Base-by-base conservation (phyloP, 225 moss, liverwort and hornwort species). In the Anthoceros angustus region DNA sequence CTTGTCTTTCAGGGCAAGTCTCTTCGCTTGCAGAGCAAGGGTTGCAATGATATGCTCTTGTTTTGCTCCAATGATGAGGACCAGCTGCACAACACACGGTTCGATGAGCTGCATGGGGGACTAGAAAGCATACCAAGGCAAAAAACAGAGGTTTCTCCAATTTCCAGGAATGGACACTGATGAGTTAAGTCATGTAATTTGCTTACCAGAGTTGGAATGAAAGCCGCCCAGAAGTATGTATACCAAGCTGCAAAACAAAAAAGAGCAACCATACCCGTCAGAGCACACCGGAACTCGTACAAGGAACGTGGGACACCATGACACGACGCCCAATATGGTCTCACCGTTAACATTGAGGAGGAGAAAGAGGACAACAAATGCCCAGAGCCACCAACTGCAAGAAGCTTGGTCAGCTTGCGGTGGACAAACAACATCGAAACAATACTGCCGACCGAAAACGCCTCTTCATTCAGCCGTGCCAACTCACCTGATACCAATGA, bases 401-500 rank as follows among this genome's bases (percentile, higher is more conserved):
- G 16, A 26, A 6, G 24, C 41, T 32, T 64, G 41, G 64, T 32
- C 9, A 11, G 41, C 24, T 16, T 7, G 64, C 64, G 7, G 40
- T 5, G 64, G 26, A 64, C 40, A 64, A 18, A 64, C 3, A 40
- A 26, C 9, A 42, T 40, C 10, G 60, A 25, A 45, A 12, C 32
- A 32, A 32, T 32, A 32, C 4, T 63, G 15, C 25, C 15, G 63
- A 12, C 14, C 39, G 14, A 11, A 21, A 25, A 25, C 16, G 20
- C 18, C 32, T 32, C 32, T 1, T 32, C 3, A 41, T 39, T 4
- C 32, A 32, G 32, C 32, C 32, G 32, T 39, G 9, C 32, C 39
- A 10, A 40, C 43, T 16, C 18, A 95, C 94, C 85, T 88, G 84
- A 95, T 91, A 69, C 94, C 91, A 42, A 95, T 86, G 62, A 95